Base-by-base conservation (phyloP, 2,329 filamentous ascomycete species). In the Fusarium cicatricum region DNA sequence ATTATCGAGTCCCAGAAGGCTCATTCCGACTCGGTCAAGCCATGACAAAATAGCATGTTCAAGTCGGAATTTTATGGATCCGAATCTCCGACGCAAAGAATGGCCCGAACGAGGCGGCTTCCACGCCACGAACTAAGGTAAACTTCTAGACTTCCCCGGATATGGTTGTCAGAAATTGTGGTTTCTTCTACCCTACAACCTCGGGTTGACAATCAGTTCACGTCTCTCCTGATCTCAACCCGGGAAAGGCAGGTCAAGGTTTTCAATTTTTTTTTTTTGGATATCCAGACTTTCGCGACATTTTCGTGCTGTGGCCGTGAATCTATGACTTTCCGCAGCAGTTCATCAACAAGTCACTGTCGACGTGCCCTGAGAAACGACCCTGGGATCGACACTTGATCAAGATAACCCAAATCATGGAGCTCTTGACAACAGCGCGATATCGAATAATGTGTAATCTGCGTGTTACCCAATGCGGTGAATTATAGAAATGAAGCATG, bases 341-440 rank as follows among this genome's bases (percentile, higher is more conserved):
- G 64, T 23, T 73, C 68, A 56, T 83, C 82, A 11, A 83, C 74
- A 36, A 75, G 15, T 76, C 71, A 82, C 79, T 5, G 80, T 65
- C 4, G 71, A 60, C 1, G 80, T 79, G 0, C 78, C 76, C 47
- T 83, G 80, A 3, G 80, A 78, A 5, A 82, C 65, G 0, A 83
- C 65, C 5, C 62, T 69, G 0, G 83, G 61, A 34, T 65, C 60
- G 23, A 56, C 49, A 16, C 63, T 16, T 2, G 63, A 44, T 64
- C 62, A 29, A 56, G 63, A 37, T 65, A 66, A 26, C 62, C 58
- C 58, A 28, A 2, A 14, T 11, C 34, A 23, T 12, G 23, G 16
- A 7, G 11, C 28, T 11, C 28, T 14, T 44, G 32, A 12, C 15
- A 19, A 12, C 28, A 37, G 21, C 31, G n/a, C 32, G 10, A 34